Evolutionary conservation across 345 rosid genomes (phyloP).

Genomic region (Kandelia obovata): DNA sequence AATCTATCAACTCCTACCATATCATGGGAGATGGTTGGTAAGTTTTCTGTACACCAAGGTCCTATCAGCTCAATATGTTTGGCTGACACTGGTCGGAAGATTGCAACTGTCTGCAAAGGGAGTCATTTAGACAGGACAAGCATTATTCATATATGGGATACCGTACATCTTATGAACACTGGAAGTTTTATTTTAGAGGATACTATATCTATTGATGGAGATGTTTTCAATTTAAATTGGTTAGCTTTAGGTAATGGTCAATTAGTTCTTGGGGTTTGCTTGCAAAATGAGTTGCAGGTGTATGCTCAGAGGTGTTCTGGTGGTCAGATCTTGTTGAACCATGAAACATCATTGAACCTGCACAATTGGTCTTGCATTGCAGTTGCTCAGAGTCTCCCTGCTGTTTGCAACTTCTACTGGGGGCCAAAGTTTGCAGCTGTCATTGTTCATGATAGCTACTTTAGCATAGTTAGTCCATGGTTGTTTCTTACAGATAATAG

Average conservation of each 20-base stretch:
- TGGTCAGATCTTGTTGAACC: conserved; percentile 34
- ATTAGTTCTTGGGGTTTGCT: conserved; percentile 67
- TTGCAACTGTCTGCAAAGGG: conserved; percentile 53
- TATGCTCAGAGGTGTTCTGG: conserved; percentile 57
- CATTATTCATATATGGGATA: conserved; percentile 60
- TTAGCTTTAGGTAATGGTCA: conserved; percentile 60
- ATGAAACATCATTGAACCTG: conserved; percentile 34
- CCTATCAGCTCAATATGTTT: conserved; percentile 53
- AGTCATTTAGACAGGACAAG: conserved; percentile 26
- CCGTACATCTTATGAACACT: conserved; percentile 44
- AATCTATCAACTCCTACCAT: conserved; percentile 27
- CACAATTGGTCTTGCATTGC: conserved; percentile 79
- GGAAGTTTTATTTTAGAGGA: conserved; percentile 74
- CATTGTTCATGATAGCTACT: conserved; percentile 55
- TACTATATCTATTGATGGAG: conserved; percentile 41
- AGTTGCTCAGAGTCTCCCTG: conserved; percentile 43
- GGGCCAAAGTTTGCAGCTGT: conserved; percentile 52
- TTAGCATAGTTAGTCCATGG: conserved; percentile 59
- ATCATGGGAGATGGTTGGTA: conserved; percentile 79
- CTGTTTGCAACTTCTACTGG: conserved; percentile 58
- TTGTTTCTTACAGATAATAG: conserved; percentile 40
- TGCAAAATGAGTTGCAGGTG: conserved; percentile 55
- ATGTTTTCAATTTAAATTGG: conserved; percentile 64
- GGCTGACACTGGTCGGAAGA: conserved; percentile 61
- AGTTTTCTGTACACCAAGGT: conserved; percentile 49